Conservation (phyloP, 139 green algal genomes). For the Ettlia oleoabundans region DNA sequence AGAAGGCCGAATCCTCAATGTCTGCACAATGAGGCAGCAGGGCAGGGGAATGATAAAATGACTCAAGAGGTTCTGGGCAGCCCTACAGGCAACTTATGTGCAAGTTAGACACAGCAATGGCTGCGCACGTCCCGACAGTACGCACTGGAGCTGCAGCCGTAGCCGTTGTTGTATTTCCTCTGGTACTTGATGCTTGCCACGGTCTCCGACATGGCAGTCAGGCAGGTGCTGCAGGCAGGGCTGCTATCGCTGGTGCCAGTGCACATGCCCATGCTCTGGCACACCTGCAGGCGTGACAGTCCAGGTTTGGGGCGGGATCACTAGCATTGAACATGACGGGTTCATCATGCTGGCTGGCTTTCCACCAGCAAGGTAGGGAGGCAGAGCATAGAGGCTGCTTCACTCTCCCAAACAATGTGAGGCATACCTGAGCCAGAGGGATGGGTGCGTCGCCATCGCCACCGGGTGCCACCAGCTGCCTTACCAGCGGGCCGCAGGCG, state of each 20-base stretch:
- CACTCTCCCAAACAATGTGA: background rate
- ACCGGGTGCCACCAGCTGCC: background rate
- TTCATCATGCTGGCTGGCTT: too few relatives aligned
- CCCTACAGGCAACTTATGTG: too few relatives aligned
- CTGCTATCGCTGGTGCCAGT: background rate
- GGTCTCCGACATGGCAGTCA: background rate
- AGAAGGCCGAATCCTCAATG: background rate
- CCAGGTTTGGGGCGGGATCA: background rate
- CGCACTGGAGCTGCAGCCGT: background rate
- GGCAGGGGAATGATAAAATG: background rate
- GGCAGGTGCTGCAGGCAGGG: background rate
- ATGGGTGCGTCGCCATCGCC: background rate
- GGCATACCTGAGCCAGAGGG: background rate
- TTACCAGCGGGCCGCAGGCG: background rate
- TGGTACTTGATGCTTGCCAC: background rate
- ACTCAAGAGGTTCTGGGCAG: too few relatives aligned
- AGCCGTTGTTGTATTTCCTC: background rate
- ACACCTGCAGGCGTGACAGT: background rate
- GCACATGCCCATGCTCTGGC: conserved; percentile 14
- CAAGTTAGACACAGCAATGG: too few relatives aligned
- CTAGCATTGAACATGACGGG: background rate
- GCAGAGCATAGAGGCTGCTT: too few relatives aligned
- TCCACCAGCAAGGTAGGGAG: too few relatives aligned
- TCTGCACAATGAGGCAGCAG: background rate
- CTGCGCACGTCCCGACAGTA: too few relatives aligned